Evolutionary conservation across 768 basidiomycete species (phyloP).

Genomic region (Pleurotus giganteus): DNA sequence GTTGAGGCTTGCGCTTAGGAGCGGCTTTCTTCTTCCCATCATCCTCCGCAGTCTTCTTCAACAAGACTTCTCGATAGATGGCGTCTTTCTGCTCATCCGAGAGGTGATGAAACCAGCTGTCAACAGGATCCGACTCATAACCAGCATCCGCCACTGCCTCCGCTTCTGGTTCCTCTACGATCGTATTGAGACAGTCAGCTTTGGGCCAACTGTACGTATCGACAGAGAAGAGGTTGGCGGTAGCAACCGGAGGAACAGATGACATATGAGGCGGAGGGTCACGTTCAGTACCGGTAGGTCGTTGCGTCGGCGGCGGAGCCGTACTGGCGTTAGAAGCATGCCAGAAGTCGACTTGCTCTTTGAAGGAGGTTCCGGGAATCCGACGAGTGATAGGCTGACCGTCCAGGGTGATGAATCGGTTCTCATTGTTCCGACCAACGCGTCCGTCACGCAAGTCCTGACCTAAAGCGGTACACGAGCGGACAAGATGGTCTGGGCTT

Average conservation of each 20-base stretch:
- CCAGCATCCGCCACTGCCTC: too few species aligned
- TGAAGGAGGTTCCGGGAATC: too few species aligned
- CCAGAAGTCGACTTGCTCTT: too few species aligned
- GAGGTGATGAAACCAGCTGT: not conserved
- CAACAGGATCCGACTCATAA: too few species aligned
- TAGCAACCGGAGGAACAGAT: not conserved
- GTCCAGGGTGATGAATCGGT: too few species aligned
- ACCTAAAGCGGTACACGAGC: too few species aligned
- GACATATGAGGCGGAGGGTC: not conserved
- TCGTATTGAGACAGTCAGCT: not conserved
- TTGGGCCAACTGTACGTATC: not conserved
- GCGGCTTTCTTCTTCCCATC: not conserved
- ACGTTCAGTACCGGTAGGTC: not conserved
- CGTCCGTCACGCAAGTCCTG: too few species aligned
- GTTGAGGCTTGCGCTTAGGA: constrained; percentile 4
- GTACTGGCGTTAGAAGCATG: too few species aligned
- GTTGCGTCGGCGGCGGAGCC: not conserved
- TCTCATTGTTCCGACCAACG: too few species aligned
- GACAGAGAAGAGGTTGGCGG: not conserved
- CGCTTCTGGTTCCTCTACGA: not conserved
- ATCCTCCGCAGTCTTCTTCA: not conserved
- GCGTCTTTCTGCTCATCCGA: not conserved
- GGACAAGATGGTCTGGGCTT: too few species aligned
- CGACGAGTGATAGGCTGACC: too few species aligned
- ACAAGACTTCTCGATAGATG: not conserved